Base-by-base conservation (phyloP, 1,139 yeast genomes). In the Kurtzmaniella quercitrusa region DNA sequence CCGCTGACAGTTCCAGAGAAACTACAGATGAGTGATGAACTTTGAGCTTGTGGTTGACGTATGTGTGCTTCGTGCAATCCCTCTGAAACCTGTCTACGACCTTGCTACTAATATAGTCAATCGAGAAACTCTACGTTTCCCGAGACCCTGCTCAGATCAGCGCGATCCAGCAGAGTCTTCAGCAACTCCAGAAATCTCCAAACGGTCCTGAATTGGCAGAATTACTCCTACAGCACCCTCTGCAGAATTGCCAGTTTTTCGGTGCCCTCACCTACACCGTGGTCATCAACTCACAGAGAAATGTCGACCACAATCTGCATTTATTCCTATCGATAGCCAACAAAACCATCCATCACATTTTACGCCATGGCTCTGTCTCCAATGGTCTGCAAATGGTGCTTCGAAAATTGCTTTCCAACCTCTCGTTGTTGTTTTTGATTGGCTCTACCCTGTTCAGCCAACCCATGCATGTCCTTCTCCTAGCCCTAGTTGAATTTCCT, bases 231-330 rank as follows among this genome's bases (percentile, higher is more conserved):
- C 55, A 60, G 4, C 63, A 62, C 2, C 57, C 60, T 8, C 72
- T 79, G 3, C 52, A 66, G 34, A 78, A 79, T 52, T 81, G 83
- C 44, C 74, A 76, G 52, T 85, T 80, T 58, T 84, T 85, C 56
- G 93, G 93, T 1, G 91, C 91, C 0, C 64, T 84, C 46, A 83
- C 91, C 0, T 78, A 79, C 44, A 75, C 89, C 0, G 77, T 73
- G 8, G 81, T 81, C 25, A 78, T 80, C 42, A 63, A 81, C 14
- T 31, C 36, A 4, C 18, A 14, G 18, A 40, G 74, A 70, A 16
- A 10, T 40, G 10, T 27, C 34, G 29, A 23, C 17, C 5, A 24
- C 12, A 34, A n/a, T 17, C 21, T 15, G 16, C 34, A 34, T n/a
- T 15, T 24, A 8, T 31, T 19, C 16, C 18, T 16, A 2, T 11